Evolutionary conservation across 768 basidiomycete species (phyloP), one percentile per base, ranked within the genome.

Genomic region (Lentinula detonsa): DNA sequence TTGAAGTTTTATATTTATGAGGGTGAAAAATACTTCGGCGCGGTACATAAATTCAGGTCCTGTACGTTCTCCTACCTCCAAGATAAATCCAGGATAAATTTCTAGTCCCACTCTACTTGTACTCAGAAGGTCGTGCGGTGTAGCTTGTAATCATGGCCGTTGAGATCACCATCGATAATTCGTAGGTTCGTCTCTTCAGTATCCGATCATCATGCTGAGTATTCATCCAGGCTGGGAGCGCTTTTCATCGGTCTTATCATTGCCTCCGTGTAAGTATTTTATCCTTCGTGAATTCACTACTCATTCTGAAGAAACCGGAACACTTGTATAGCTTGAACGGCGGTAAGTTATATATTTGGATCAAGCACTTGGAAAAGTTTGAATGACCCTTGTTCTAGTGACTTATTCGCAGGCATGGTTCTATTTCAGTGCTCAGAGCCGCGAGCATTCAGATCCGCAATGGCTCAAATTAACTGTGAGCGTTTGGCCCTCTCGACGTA

Each of bases 181-280:
- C 55, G 55, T 56, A 43, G 3, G 55, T 45, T 13, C 23, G 10
- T 7, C 9, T n/a, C 28, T 28, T 21, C 33, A n/a, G 34, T 18
- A 16, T 55, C 35, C 53, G n/a, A 53, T 33, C 34, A 33, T 53
- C 11, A 8, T n/a, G 5, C 39, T 13, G 33, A 33, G 10, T 35
- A 21, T 15, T 42, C 43, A 18, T 35, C 5, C 40, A 59, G 57
- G 31, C 37, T 59, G n/a, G 57, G 57, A 35, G 57, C 57, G 5
- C 46, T 59, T 35, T 59, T 59, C 46, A 50, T 50, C 23, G 57
- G 57, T 5, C 57, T 59, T n/a, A 59, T 59, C 21, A 46, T 59
- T 28, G 28, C 57, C 40, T 43, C 57, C 13, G 46, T 59, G 57
- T 59, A 49, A 51, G 34, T 4, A 51, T 51, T 34, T 13, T n/a